Base-by-base conservation (phyloP, 2,329 filamentous ascomycete species). In the Leptographium flavum region DNA sequence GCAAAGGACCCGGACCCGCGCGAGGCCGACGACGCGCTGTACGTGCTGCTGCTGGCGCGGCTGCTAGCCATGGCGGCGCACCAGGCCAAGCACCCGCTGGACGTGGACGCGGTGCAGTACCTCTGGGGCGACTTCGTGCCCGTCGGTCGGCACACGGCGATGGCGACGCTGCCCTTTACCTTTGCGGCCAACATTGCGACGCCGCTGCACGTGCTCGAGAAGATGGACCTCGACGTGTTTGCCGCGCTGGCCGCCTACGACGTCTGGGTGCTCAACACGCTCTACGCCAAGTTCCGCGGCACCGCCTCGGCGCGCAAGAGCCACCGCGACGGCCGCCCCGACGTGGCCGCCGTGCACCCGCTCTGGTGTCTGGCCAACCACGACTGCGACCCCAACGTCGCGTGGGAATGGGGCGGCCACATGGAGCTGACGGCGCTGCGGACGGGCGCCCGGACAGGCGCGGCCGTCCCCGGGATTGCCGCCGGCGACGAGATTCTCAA, bases 341-440 rank as follows among this genome's bases (percentile, higher is more conserved):
- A 96, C 56, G 83, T 94, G 5, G 87, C 86, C 25, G 90, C 90
- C 25, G 88, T 96, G 25, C 88, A 96, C 63, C 87, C 90, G 2
- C 78, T 94, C 54, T 98, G 92, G 87, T 96, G 88, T 63, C 70
- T 96, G 27, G 88, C 90, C 25, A 98, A 98, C 57, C 92, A 98
- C 60, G 87, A 87, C 60, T 98, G 92, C 63, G 80, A 94, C 58
- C 92, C 92, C 9, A 95, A 94, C 60, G 87, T 96, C 33, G 76
- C 76, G 4, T 98, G 92, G 92, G 85, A 94, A 56, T 95, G 88
- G 86, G 79, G 82, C 25, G 84, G 83, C 1, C 73, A 73, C 43
- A 88, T 92, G 73, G 73, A 76, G 31, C 75, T 92, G 48, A 76
- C 69, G 68, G 75, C 76, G 2, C 67, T 79, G 40, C 67, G 77